These are phyloP conservation scores for Fusarium torulosum DNA, from an alignment of 2,329 filamentous ascomycete species.

Conservation along the genomic window DNA sequence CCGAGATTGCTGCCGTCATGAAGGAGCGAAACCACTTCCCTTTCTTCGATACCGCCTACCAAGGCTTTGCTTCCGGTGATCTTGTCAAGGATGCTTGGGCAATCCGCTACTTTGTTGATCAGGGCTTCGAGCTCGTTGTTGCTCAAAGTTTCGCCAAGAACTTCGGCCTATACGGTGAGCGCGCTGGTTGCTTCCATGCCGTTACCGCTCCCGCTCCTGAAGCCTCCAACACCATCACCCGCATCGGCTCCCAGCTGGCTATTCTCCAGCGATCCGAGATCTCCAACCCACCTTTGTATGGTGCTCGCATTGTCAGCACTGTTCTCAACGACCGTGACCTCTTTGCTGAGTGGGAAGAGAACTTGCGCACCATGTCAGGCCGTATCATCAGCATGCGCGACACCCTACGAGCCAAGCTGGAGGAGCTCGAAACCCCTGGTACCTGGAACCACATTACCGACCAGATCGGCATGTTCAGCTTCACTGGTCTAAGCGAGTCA, in stretches of 20 bases:
- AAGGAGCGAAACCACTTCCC: slow-evolving; percentile 87
- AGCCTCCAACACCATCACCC: slow-evolving; percentile 68
- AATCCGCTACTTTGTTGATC: slow-evolving; percentile 93
- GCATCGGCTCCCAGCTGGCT: slow-evolving; percentile 88
- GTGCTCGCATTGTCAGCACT: slow-evolving; percentile 86
- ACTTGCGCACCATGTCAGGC: slow-evolving; percentile 93
- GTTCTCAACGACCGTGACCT: slow-evolving; percentile 86
- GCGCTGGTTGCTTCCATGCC: slow-evolving; percentile 95
- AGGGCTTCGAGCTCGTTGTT: slow-evolving; percentile 89
- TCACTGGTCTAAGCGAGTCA: slow-evolving; percentile 81
- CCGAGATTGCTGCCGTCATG: slow-evolving; percentile 84
- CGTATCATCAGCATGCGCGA: slow-evolving; percentile 94
- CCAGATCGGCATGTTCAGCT: slow-evolving; percentile 99
- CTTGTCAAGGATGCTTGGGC: slow-evolving; percentile 87
- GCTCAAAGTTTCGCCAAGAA: slow-evolving; percentile 98
- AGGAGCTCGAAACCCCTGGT: slow-evolving; percentile 86
- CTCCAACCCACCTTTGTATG: slow-evolving; percentile 95
- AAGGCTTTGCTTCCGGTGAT: slow-evolving; percentile 95
- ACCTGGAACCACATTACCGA: slow-evolving; percentile 98
- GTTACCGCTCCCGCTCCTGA: slow-evolving; percentile 80
- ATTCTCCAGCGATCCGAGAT: slow-evolving; percentile 98
- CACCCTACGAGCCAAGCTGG: slow-evolving; percentile 81
- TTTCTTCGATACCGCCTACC: slow-evolving; percentile 98
- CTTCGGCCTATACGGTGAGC: slow-evolving; percentile 96
- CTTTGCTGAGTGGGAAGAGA: slow-evolving; percentile 92